Evolutionary conservation across 495 filamentous ascomycete genomes (phyloP).

Genomic region (Trichoderma gamsii): DNA sequence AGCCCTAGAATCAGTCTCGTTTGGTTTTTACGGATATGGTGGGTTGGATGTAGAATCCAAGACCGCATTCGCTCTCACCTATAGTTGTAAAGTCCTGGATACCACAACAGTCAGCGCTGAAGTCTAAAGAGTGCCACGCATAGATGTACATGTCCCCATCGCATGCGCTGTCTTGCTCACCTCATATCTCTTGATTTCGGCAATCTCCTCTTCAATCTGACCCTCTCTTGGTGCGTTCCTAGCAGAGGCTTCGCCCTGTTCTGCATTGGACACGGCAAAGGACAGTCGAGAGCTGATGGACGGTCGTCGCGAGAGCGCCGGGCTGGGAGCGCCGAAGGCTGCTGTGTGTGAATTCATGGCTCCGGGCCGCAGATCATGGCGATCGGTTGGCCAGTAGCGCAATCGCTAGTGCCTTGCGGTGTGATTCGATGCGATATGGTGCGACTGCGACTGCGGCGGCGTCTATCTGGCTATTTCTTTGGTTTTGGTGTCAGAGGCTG

Average conservation of each 20-base stretch:
- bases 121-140: not conserved
- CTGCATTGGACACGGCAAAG: constrained; percentile 57
- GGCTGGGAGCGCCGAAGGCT: constrained; percentile 33
- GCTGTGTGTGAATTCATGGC: constrained; percentile 31
- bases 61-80: constrained; percentile 37
- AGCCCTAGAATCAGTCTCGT: not conserved
- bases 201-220: constrained; percentile 89
- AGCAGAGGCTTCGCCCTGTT: constrained; percentile 47
- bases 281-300: constrained; percentile 69
- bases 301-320: constrained; percentile 39
- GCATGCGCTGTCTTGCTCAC: constrained; percentile 29
- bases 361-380: constrained; percentile 24
- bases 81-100: constrained; percentile 80
- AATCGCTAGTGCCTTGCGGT: not conserved
- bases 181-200: constrained; percentile 96
- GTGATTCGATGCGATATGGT: not conserved
- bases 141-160: constrained; percentile 1
- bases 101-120: constrained; percentile 17
- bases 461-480: not conserved
- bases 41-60: not conserved
- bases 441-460: not conserved
- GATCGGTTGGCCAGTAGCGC: not conserved
- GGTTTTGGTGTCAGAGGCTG: not conserved
- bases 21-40: not conserved
- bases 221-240: constrained; percentile 36